Evolutionary conservation across 1,284 basidiomycete species (phyloP), one percentile per base, ranked within the genome.

Genomic region (Meira miltonrushii): DNA sequence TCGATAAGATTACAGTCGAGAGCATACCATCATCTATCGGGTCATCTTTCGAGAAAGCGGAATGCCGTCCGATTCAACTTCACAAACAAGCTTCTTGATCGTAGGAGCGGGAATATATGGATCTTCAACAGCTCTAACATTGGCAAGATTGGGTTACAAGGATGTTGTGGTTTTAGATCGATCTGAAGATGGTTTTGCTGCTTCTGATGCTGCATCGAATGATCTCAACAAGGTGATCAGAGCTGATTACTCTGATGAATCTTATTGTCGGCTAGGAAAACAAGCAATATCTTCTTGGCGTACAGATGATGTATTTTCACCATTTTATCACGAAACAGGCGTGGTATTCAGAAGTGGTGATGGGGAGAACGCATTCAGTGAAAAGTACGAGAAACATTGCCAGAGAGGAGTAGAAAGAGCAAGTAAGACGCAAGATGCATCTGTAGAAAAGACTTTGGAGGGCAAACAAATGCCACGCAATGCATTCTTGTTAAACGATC

Each of bases 31-130:
- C 28, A 33, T n/a, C n/a, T n/a, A n/a, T n/a, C n/a, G n/a, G n/a
- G n/a, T n/a, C n/a, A n/a, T n/a, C n/a, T n/a, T n/a, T n/a, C n/a
- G n/a, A n/a, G n/a, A n/a, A n/a, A n/a, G n/a, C 28, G 28, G 8
- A 3, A 33, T 33, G 28, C 28, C 28, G 8, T 33, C 28, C 28
- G 28, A 33, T 33, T 33, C 28, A 33, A 33, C 28, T 33, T 33
- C 28, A 33, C 28, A 33, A 8, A 33, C 3, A 33, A 33, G 28
- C 8, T 33, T 33, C 8, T 8, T 33, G 28, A 86, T 93, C 64
- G 81, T 92, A 48, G 90, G 90, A 17, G 87, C 88, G 39, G 90
- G 91, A 11, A 86, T 86, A 62, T 91, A 92, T 72, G 91, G 91
- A 2, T 80, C 89, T n/a, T 89, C 89, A 1, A 88, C 89, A 0